A percentile compares a stretch with the other conserved stretches of the same genome.
Conservation (phyloP, 2,329 filamentous ascomycete species). For the Periconia macrospinosa region DNA sequence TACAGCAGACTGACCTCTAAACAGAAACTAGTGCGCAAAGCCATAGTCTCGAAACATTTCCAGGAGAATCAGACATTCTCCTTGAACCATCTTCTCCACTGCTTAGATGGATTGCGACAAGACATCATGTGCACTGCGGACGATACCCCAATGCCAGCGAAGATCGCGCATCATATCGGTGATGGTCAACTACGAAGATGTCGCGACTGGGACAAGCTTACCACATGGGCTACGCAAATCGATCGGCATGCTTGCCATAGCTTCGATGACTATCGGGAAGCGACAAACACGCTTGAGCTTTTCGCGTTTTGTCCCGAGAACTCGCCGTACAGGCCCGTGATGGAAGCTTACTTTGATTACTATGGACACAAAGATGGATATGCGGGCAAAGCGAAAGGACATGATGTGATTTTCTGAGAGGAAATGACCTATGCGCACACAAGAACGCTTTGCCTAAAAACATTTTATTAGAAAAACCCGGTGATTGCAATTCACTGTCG, state of each 20-base stretch:
- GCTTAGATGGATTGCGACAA: slow-evolving; percentile 36
- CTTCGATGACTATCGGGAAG: slow-evolving; percentile 40
- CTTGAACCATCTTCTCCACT: slow-evolving; percentile 36
- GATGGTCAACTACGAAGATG: slow-evolving; percentile 34
- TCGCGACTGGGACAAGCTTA: slow-evolving; percentile 36
- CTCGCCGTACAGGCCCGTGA: slow-evolving; percentile 31
- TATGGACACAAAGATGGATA: slow-evolving; percentile 40
- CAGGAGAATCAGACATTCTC: slow-evolving; percentile 23
- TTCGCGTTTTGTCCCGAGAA: slow-evolving; percentile 36
- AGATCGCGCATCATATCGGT: slow-evolving; percentile 23
- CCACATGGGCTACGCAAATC: slow-evolving; percentile 32
- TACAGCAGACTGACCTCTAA: neutral
- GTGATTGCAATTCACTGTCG: no score
- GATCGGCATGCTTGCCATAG: slow-evolving; percentile 37
- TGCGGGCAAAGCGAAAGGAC: slow-evolving; percentile 19
- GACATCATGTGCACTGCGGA: slow-evolving; percentile 40
- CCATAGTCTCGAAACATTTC: slow-evolving; percentile 32
- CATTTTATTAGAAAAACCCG: neutral
- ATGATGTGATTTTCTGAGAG: slow-evolving; percentile 18
- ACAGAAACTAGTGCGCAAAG: slow-evolving; percentile 39
- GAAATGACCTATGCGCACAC: no score
- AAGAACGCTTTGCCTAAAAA: neutral
- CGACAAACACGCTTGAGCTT: slow-evolving; percentile 38
- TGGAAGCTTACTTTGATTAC: slow-evolving; percentile 35
- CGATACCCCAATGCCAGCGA: slow-evolving; percentile 39